A percentile compares a stretch with the other conserved stretches of the same genome.
These are phyloP conservation scores for Rubroshorea leprosula DNA, from an alignment of 345 rosid species.

Conservation along the genomic window DNA sequence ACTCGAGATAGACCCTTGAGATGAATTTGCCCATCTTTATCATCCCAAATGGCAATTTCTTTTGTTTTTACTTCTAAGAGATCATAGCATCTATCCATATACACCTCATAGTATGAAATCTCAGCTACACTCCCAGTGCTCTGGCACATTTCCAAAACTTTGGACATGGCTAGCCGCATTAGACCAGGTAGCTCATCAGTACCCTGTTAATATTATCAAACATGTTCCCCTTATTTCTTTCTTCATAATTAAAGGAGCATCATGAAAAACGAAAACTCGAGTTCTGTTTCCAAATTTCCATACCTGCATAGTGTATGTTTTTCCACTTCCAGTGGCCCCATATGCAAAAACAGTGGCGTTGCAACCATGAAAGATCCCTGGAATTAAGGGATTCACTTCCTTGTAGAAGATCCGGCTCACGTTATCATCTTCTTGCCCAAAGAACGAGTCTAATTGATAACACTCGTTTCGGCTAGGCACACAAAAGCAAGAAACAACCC, in stretches of 20 bases:
- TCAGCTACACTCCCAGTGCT: slow-evolving; percentile 44
- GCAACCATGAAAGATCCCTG: slow-evolving; percentile 53
- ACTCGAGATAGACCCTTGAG: slow-evolving; percentile 68
- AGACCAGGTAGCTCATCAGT: slow-evolving; percentile 52
- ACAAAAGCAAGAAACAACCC: slow-evolving; percentile 10
- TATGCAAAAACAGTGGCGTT: slow-evolving; percentile 85
- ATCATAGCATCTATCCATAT: slow-evolving; percentile 88
- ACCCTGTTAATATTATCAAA: slow-evolving; percentile 47
- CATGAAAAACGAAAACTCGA: neutral
- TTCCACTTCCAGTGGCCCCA: slow-evolving; percentile 96
- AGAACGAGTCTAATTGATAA: slow-evolving; percentile 76
- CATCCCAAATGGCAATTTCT: slow-evolving; percentile 63
- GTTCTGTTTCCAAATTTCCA: neutral
- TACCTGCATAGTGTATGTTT: slow-evolving; percentile 96
- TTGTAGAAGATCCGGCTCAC: slow-evolving; percentile 54
- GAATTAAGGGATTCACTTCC: slow-evolving; percentile 70
- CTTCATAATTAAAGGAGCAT: slow-evolving; percentile 5
- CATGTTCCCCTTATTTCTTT: neutral
- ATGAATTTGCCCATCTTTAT: slow-evolving; percentile 68
- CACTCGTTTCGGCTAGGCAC: slow-evolving; percentile 59
- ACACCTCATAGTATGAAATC: slow-evolving; percentile 86
- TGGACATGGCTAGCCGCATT: slow-evolving; percentile 70
- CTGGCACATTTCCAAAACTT: slow-evolving; percentile 47
- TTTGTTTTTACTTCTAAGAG: slow-evolving; percentile 50
- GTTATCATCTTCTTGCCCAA: slow-evolving; percentile 54